Evolutionary conservation across 208 protist species (phyloP).

Genomic region (Vickermania spadyakhi): DNA sequence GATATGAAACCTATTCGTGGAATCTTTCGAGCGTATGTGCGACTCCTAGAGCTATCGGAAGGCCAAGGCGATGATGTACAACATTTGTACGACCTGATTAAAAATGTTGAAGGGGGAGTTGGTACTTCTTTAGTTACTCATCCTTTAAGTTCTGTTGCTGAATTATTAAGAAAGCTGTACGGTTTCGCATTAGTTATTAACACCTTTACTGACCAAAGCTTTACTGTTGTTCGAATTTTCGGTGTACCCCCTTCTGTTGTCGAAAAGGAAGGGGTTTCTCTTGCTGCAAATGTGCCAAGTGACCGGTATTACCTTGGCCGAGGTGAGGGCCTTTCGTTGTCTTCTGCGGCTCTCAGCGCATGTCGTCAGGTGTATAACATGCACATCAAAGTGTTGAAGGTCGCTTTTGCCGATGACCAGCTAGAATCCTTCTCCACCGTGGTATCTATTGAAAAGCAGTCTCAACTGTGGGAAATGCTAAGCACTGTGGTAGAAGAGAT

Average conservation of each 20-base stretch:
- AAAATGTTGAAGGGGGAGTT: too few species aligned
- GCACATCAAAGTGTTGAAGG: background rate
- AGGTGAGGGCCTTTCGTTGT: background rate
- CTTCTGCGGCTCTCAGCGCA: background rate
- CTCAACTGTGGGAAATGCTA: too few species aligned
- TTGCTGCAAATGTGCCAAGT: background rate
- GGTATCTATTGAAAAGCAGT: too few species aligned
- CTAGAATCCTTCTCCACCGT: too few species aligned
- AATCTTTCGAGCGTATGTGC: background rate
- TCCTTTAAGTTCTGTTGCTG: too few species aligned
- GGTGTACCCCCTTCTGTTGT: background rate
- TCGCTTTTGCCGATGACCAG: background rate
- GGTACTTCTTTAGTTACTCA: too few species aligned
- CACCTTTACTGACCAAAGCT: background rate
- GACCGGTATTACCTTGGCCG: background rate
- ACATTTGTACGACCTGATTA: too few species aligned
- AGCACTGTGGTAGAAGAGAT: background rate
- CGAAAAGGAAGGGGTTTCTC: background rate
- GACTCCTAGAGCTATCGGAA: background rate
- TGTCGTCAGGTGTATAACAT: background rate
- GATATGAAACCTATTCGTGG: background rate
- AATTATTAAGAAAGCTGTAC: too few species aligned
- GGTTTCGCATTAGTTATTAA: too few species aligned
- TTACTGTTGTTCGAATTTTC: background rate
- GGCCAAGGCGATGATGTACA: background rate